Conservation (phyloP, 1,284 basidiomycete genomes). For the Ganoderma resinaceum region DNA sequence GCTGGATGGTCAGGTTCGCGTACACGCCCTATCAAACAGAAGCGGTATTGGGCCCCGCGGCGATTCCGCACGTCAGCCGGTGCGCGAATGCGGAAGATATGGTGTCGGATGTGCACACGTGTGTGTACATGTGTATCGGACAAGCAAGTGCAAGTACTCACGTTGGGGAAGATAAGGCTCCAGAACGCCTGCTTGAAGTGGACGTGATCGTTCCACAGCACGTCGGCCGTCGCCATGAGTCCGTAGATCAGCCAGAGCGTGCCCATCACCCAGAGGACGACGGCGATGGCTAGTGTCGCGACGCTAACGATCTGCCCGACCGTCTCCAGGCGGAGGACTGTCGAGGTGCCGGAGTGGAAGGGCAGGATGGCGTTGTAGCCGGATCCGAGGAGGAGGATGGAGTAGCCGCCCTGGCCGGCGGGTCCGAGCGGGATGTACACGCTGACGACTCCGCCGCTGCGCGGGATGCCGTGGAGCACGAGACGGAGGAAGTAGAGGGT, state of each 20-base stretch:
- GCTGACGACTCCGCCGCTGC: conserved; percentile 33
- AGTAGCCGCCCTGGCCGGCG: conserved; percentile 60
- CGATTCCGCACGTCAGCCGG: not conserved
- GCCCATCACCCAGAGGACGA: conserved; percentile 54
- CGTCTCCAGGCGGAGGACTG: conserved; percentile 38
- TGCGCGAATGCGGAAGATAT: not conserved
- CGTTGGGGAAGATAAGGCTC: conserved; percentile 59
- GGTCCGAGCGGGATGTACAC: conserved; percentile 42
- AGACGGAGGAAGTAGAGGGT: conserved; percentile 52
- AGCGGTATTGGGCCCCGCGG: not conserved
- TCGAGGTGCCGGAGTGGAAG: conserved; percentile 33
- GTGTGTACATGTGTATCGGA: not conserved
- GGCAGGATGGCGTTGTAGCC: conserved; percentile 51
- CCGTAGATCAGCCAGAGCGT: conserved; percentile 53
- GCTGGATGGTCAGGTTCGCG: conserved; percentile 51
- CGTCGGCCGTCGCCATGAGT: conserved; percentile 42
- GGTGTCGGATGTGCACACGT: no score
- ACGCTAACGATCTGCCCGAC: conserved; percentile 43
- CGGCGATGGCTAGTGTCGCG: conserved; percentile 46
- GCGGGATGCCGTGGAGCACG: conserved; percentile 49
- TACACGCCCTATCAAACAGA: conserved; percentile 46
- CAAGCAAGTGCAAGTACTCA: conserved; percentile 16
- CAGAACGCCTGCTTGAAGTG: conserved; percentile 53
- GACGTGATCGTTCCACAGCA: conserved; percentile 39
- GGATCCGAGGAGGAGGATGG: conserved; percentile 58